phyloP scores from a whole-genome alignment of 768 basidiomycete species.

The Leccinum obscurum region DNA sequence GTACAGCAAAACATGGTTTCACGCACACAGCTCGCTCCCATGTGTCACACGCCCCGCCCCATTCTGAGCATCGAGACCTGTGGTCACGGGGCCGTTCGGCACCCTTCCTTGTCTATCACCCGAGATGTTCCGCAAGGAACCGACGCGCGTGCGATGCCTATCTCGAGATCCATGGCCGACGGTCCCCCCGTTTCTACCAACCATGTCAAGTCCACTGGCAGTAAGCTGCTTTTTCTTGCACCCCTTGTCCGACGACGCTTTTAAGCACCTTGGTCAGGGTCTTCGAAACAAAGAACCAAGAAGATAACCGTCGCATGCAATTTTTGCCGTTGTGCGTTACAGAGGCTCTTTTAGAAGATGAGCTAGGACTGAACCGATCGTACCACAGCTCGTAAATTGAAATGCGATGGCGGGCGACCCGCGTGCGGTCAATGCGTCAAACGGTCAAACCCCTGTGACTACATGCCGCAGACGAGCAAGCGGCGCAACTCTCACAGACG shows the following conservation, averaged over 20 bases:
- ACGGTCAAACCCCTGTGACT: slow-evolving; percentile 76
- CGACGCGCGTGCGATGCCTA: slow-evolving; percentile 45
- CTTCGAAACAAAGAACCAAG: slow-evolving; percentile 69
- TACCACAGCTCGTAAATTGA: slow-evolving; percentile 74
- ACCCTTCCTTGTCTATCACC: slow-evolving; percentile 45
- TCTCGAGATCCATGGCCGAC: slow-evolving; percentile 43
- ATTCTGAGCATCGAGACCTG: slow-evolving; percentile 64
- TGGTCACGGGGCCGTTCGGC: slow-evolving; percentile 44
- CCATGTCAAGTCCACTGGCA: slow-evolving; percentile 36
- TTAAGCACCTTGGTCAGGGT: slow-evolving; percentile 40
- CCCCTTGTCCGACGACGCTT: slow-evolving; percentile 10
- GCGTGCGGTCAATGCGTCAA: slow-evolving; percentile 83
- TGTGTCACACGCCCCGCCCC: slow-evolving; percentile 49
- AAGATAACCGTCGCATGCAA: slow-evolving; percentile 91
- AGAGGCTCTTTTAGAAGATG: slow-evolving; percentile 13
- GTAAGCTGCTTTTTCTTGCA: slow-evolving; percentile 33
- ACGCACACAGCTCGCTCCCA: slow-evolving; percentile 27
- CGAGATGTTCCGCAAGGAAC: slow-evolving; percentile 47
- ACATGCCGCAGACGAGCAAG: slow-evolving; percentile 71
- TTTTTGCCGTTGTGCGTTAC: slow-evolving; percentile 80
- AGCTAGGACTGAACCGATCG: slow-evolving; percentile 20
- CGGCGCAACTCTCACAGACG: slow-evolving; percentile 66
- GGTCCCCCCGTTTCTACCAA: slow-evolving; percentile 24
- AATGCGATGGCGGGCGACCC: slow-evolving; percentile 84
- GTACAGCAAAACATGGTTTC: slow-evolving; percentile 39